Evolutionary conservation across 225 moss, liverwort and hornwort species (phyloP).

Genomic region (Lunularia cruciata): DNA sequence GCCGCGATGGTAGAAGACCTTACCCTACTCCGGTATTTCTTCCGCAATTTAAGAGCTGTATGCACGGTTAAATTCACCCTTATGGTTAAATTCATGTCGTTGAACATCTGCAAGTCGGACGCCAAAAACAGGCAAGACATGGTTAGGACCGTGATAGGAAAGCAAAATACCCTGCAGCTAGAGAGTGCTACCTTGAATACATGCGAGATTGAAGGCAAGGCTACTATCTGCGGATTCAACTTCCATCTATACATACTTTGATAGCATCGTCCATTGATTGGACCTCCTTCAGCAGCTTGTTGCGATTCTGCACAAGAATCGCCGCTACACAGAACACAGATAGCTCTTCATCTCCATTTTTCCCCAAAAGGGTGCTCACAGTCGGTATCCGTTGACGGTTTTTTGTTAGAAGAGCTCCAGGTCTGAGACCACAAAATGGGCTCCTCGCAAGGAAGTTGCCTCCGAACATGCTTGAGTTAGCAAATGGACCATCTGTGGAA

Average conservation of each 20-base stretch:
- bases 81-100: constrained; percentile 67
- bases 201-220: not conserved
- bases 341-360: constrained; percentile 52
- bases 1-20: constrained; percentile 14
- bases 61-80: constrained; percentile 76
- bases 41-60: constrained; percentile 70
- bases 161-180: not conserved
- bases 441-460: constrained; percentile 52
- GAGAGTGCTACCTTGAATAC: too few relatives aligned
- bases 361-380: constrained; percentile 25
- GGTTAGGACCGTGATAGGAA: not conserved
- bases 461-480: constrained; percentile 27
- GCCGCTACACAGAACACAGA: constrained; percentile 57
- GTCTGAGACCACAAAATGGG: constrained; percentile 78
- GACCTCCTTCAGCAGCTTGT: constrained; percentile 47
- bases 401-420: constrained; percentile 55
- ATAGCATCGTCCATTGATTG: constrained; percentile 59
- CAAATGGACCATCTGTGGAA: not conserved
- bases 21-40: constrained; percentile 70
- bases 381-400: constrained; percentile 47
- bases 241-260: constrained; percentile 34
- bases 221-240: not conserved
- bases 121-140: not conserved
- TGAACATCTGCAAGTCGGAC: constrained; percentile 55
- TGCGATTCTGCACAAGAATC: constrained; percentile 47